Evolutionary conservation across 208 protist genomes (phyloP).

Genomic region (Leptomonas pyrrhocoris): DNA sequence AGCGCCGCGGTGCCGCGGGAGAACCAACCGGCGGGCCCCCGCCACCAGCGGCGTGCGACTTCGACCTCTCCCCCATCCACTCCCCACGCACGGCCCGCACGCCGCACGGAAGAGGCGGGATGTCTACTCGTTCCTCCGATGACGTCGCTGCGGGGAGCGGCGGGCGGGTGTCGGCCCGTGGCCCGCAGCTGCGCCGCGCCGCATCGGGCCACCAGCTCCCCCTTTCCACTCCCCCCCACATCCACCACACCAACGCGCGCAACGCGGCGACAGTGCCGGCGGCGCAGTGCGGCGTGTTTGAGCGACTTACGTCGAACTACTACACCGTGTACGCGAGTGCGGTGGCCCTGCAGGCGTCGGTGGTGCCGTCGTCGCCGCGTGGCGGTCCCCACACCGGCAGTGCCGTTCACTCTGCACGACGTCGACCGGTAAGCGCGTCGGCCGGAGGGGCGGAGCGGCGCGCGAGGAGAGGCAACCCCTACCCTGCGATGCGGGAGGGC

Average conservation of each 20-base stretch:
- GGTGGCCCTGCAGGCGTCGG: conserved; percentile 11
- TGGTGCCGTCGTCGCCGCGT: not conserved
- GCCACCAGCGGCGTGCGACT: not conserved
- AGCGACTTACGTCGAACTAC: conserved; percentile 49
- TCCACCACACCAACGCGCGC: not conserved
- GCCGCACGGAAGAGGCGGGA: not conserved
- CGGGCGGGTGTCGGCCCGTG: conserved; percentile 7
- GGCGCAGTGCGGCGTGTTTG: conserved; percentile 33
- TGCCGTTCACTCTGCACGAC: conserved; percentile 1
- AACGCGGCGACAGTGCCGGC: conserved; percentile 1
- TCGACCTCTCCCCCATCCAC: conserved; percentile 21
- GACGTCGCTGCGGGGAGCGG: not conserved
- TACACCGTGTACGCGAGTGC: conserved; percentile 31
- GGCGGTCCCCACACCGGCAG: not conserved
- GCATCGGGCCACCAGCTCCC: conserved; percentile 12
- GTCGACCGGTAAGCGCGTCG: conserved; percentile 13
- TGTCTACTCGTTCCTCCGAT: not conserved
- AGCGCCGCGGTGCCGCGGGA: not conserved
- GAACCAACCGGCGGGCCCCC: not conserved
- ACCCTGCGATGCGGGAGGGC: conserved; percentile 2
- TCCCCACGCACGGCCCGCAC: conserved; percentile 20
- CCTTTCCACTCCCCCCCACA: not conserved
- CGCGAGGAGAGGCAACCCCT: not conserved
- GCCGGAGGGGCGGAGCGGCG: conserved; percentile 1
- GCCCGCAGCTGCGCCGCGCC: conserved; percentile 4